Percentiles rank a stretch among this genome's conserved stretches.
phyloP scores from a whole-genome alignment of 2,329 filamentous ascomycete genomes.

The Colletotrichum endophyticum region DNA sequence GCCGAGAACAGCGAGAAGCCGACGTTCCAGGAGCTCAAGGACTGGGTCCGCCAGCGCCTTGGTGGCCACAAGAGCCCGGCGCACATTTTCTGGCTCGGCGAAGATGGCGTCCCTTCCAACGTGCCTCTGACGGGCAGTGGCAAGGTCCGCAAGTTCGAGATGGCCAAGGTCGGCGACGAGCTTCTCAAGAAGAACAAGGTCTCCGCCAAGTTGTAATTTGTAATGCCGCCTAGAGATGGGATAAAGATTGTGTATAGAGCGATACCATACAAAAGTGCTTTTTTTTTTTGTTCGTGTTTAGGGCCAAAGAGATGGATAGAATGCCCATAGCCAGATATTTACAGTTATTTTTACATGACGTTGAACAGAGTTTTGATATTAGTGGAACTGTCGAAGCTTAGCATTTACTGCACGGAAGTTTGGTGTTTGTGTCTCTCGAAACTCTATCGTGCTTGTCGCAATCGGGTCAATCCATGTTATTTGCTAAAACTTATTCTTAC shows the following conservation, averaged over 20 bases:
- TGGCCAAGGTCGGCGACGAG: slow-evolving; percentile 60
- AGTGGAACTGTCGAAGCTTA: neutral
- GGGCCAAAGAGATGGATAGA: neutral
- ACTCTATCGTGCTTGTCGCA: neutral
- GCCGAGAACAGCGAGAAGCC: slow-evolving; percentile 42
- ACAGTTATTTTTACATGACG: neutral
- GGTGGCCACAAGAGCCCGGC: slow-evolving; percentile 73
- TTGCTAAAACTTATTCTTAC: neutral
- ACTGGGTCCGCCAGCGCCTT: slow-evolving; percentile 66
- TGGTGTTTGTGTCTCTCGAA: neutral
- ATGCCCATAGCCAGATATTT: neutral
- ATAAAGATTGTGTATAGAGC: neutral
- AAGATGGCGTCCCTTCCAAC: slow-evolving; percentile 56
- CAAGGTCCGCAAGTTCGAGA: slow-evolving; percentile 72
- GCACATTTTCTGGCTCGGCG: slow-evolving; percentile 78
- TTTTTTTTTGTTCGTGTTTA: neutral
- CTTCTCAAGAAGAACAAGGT: slow-evolving; percentile 53
- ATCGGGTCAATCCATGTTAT: neutral
- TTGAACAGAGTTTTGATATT: neutral
- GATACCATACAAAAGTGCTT: slow-evolving; percentile 3
- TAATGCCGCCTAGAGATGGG: neutral
- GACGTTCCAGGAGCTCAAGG: slow-evolving; percentile 58
- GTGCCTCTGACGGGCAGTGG: slow-evolving; percentile 75
- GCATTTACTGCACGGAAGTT: neutral
- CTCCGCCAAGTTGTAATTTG: slow-evolving; percentile 46